phyloP scores from a whole-genome alignment of 192 early-diverging fungal species.

The Dimargaris cristalligena region DNA sequence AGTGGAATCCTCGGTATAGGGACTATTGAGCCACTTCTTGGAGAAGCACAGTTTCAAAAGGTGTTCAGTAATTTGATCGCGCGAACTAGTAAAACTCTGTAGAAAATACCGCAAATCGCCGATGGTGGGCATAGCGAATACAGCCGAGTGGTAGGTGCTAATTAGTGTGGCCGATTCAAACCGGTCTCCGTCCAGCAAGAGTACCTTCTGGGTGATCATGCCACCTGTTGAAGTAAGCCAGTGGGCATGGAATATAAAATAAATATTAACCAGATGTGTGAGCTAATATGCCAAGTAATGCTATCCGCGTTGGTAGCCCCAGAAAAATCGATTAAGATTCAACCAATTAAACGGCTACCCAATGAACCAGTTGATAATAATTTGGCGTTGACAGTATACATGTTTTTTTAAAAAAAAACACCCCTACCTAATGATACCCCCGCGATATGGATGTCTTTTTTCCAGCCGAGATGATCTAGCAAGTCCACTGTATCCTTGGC shows the following conservation, averaged over 20 bases:
- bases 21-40: constrained; percentile 6
- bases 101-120: constrained; percentile 9
- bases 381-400: too few relatives aligned
- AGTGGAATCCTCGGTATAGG: neutral
- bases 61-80: neutral
- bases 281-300: too few relatives aligned
- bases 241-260: neutral
- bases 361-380: too few relatives aligned
- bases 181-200: constrained; percentile 26
- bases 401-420: too few relatives aligned
- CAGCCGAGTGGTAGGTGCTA: constrained; percentile 10
- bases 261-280: too few relatives aligned
- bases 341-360: too few relatives aligned
- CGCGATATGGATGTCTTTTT: constrained; percentile 44
- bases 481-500: constrained; percentile 53
- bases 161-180: constrained; percentile 15
- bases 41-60: constrained; percentile 8
- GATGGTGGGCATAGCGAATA: constrained; percentile 10
- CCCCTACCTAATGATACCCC: constrained; percentile 48
- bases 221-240: constrained; percentile 27
- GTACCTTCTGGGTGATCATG: constrained; percentile 70
- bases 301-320: too few relatives aligned
- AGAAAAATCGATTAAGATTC: too few relatives aligned
- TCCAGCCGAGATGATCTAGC: constrained; percentile 61
- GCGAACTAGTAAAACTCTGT: constrained; percentile 4